A percentile compares a stretch with the other conserved stretches of the same genome.
Conservation (phyloP, 1,284 basidiomycete species). For the Sanghuangporus baumii region DNA sequence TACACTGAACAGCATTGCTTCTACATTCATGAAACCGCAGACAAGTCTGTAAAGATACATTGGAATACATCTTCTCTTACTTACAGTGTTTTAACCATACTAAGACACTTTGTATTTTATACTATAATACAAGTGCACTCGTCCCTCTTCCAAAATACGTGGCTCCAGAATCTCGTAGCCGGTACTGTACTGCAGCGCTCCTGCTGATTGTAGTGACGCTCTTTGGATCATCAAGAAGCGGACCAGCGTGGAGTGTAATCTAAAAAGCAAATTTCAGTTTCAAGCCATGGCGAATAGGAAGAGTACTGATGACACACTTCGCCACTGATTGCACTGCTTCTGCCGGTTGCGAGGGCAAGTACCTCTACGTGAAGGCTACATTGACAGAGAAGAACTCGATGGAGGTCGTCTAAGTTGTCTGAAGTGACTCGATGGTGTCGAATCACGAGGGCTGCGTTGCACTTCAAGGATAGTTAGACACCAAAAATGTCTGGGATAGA, state of each 20-base stretch:
- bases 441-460: constrained; percentile 46
- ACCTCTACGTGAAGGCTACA: constrained; percentile 66
- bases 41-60: not conserved
- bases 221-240: constrained; percentile 30
- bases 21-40: not conserved
- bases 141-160: constrained; percentile 70
- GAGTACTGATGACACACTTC: constrained; percentile 42
- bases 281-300: not conserved
- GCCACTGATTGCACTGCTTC: constrained; percentile 69
- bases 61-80: too few species aligned
- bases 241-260: constrained; percentile 59
- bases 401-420: constrained; percentile 51
- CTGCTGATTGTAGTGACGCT: constrained; percentile 43
- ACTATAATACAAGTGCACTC: constrained; percentile 51
- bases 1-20: not conserved
- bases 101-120: not conserved
- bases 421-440: constrained; percentile 55
- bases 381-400: constrained; percentile 49
- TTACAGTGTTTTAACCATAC: too few species aligned
- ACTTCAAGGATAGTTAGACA: constrained; percentile 29
- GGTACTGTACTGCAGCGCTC: constrained; percentile 57
- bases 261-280: constrained; percentile 24
- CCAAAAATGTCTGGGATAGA: not conserved
- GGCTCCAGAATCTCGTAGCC: constrained; percentile 54
- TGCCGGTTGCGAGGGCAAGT: constrained; percentile 58